Base-by-base conservation (phyloP, 768 basidiomycete species). In the Tricholoma flavovirens region DNA sequence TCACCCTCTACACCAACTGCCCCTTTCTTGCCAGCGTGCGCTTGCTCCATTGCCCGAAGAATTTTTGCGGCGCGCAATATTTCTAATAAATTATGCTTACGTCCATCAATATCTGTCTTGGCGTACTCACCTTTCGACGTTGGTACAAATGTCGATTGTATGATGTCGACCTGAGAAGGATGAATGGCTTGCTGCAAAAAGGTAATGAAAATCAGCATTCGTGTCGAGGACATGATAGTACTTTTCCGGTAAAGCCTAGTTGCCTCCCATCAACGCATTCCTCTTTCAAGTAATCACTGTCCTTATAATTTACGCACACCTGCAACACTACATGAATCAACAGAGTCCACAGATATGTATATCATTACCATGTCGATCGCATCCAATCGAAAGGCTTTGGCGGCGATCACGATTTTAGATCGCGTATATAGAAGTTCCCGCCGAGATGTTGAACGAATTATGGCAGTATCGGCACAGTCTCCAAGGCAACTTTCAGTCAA, bases 181-280 rank as follows among this genome's bases (percentile, higher is more conserved):
- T 98, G 95, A 38, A 98, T 95, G 2, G 89, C 92, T 93, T 98
- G 95, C 91, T 93, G 67, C 42, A 53, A 35, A 40, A 21, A 4
- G 53, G 11, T 7, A 5, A 14, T 35, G 46, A n/a, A 51, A 12
- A 49, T 19, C 14, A 26, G 12, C 17, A 48, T n/a, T 26, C 30
- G 11, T 45, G 8, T 35, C 42, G 12, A 38, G 51, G 12, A 10
- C 40, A 48, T 38, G 33, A 48, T 49, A 17, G 2, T 49, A 84
- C 93, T 81, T 97, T 97, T 45, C 93, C 95, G n/a, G 86, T 88
- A 65, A 93, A 98, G 0, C 95, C 95, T 12, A 97, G 72, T 54
- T 83, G 73, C 48, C 87, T 70, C 0, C 90, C 95, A 61, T 97
- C 93, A 49, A 77, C 67, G 51, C 86, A 88, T 67, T 97, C 95